Conservation (phyloP, 139 green algal species). For the Ettlia oleoabundans region DNA sequence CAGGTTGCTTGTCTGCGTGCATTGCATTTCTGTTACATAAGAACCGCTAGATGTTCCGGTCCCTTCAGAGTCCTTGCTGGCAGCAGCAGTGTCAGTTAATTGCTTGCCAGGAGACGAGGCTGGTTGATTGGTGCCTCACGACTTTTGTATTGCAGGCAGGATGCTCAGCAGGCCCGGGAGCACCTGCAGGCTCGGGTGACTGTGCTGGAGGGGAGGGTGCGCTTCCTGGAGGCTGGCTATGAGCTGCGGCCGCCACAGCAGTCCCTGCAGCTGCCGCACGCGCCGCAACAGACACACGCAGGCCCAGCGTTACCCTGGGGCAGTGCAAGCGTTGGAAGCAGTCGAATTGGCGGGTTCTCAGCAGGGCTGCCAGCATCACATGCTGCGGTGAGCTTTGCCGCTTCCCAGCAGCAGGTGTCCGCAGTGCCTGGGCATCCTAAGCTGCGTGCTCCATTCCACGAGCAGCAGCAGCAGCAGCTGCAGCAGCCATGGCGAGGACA, state of each 20-base stretch:
- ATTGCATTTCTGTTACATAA: too few species aligned
- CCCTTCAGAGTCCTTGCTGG: neutral
- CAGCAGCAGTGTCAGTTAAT: neutral
- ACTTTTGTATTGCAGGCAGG: neutral
- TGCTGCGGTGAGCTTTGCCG: too few species aligned
- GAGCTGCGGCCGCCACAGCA: slow-evolving; percentile 13
- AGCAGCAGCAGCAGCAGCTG: neutral
- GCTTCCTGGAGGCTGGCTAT: slow-evolving; percentile 27
- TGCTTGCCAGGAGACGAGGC: too few species aligned
- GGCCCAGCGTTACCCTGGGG: too few species aligned
- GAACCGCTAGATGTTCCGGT: too few species aligned
- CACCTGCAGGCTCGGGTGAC: slow-evolving; percentile 26
- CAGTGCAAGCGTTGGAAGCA: too few species aligned
- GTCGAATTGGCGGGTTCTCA: too few species aligned
- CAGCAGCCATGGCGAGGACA: neutral
- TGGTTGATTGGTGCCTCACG: neutral
- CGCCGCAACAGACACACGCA: neutral
- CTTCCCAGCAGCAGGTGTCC: too few species aligned
- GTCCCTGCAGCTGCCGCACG: neutral
- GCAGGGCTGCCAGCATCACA: too few species aligned
- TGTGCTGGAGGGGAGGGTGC: slow-evolving; percentile 27
- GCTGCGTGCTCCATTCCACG: too few species aligned
- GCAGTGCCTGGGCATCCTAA: too few species aligned
- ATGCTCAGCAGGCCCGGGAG: slow-evolving; percentile 5
- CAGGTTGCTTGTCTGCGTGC: too few species aligned